Evolutionary conservation across 192 early-diverging fungal species (phyloP).

Genomic region (Podila minutissima): DNA sequence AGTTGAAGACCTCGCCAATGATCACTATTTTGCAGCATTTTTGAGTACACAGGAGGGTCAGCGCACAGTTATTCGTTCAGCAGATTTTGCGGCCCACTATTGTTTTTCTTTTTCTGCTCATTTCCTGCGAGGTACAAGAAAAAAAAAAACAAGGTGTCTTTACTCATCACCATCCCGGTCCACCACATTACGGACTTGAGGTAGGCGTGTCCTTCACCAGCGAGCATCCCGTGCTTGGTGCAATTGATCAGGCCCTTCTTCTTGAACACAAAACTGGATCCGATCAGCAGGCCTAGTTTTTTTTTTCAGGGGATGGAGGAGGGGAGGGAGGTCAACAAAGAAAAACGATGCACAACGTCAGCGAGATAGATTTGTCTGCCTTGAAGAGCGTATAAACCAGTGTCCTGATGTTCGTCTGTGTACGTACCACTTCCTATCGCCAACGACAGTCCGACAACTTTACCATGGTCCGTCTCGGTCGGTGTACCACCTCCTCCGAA

Average conservation of each 20-base stretch:
- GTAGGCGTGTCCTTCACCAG: conserved; percentile 62
- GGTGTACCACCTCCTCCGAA: conserved; percentile 2
- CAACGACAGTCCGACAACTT: conserved; percentile 83
- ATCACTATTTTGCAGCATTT: conserved; percentile 68
- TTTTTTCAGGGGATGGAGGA: not conserved
- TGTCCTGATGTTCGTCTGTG: not conserved
- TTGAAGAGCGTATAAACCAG: not conserved
- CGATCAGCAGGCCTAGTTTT: conserved; percentile 72
- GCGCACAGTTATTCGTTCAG: not conserved
- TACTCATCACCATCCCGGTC: conserved; percentile 64
- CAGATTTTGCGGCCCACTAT: not conserved
- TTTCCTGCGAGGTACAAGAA: not conserved
- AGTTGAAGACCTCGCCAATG: conserved; percentile 90
- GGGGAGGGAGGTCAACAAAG: not conserved
- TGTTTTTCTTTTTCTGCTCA: not conserved
- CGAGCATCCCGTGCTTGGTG: conserved; percentile 59
- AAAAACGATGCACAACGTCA: not conserved
- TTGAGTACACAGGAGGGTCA: conserved; percentile 2
- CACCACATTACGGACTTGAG: conserved; percentile 64
- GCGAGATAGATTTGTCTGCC: not conserved
- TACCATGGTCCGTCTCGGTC: conserved; percentile 52
- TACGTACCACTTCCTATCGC: conserved; percentile 72
- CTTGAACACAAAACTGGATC: conserved; percentile 93
- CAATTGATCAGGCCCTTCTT: conserved; percentile 93
- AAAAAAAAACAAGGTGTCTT: not conserved